Evolutionary conservation across 768 basidiomycete genomes (phyloP).

Genomic region (Leccinum disarticulatum): DNA sequence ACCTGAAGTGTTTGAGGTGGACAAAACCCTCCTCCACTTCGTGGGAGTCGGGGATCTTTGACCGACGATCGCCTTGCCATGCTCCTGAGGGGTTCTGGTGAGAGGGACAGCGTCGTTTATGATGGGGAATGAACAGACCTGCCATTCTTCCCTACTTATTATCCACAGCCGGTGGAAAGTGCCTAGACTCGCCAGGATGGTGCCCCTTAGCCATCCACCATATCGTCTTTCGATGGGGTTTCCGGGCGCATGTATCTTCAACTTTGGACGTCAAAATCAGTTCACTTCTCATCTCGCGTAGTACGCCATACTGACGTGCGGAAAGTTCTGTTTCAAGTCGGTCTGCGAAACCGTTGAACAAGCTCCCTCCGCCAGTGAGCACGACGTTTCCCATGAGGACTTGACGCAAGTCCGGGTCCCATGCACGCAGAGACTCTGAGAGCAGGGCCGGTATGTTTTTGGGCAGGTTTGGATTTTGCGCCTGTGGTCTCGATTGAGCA

Average conservation of each 20-base stretch:
- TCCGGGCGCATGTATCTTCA: slow-evolving; percentile 91
- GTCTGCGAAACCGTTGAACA: slow-evolving; percentile 84
- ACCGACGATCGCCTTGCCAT: slow-evolving; percentile 78
- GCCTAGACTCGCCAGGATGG: slow-evolving; percentile 90
- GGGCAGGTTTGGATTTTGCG: slow-evolving; percentile 64
- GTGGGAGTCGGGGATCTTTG: slow-evolving; percentile 43
- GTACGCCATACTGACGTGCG: slow-evolving; percentile 58
- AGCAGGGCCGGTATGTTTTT: slow-evolving; percentile 78
- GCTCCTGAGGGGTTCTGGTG: slow-evolving; percentile 50
- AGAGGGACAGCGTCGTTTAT: slow-evolving; percentile 2
- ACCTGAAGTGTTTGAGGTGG: too few species aligned
- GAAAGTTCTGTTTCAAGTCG: slow-evolving; percentile 81
- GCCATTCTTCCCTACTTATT: slow-evolving; percentile 82
- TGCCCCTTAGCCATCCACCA: slow-evolving; percentile 94
- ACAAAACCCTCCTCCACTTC: too few species aligned
- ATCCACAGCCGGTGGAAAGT: slow-evolving; percentile 99
- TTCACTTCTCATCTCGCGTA: neutral
- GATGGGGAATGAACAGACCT: slow-evolving; percentile 48
- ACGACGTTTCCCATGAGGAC: slow-evolving; percentile 92
- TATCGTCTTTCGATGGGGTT: slow-evolving; percentile 88
- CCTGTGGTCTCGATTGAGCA: slow-evolving; percentile 29
- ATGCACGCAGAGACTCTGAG: slow-evolving; percentile 72
- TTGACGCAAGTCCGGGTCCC: slow-evolving; percentile 90
- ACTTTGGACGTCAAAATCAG: slow-evolving; percentile 43
- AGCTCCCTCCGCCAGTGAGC: slow-evolving; percentile 87